Conservation (phyloP, 495 filamentous ascomycete genomes). For the Aspergillus cristatus region DNA sequence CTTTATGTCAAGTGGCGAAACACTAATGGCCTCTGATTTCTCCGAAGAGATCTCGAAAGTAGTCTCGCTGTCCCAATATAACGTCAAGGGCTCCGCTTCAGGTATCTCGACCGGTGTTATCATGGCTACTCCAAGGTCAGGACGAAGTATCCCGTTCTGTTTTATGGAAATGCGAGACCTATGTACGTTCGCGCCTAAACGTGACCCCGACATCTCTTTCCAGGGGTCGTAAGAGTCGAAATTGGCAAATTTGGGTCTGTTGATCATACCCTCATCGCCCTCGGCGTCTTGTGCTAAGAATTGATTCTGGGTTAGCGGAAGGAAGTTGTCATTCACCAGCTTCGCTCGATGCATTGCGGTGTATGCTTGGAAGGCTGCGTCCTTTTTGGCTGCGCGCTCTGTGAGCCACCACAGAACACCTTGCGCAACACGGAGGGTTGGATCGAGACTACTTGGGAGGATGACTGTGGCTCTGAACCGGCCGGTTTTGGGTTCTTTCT, state of each 20-base stretch:
- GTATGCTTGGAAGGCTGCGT: conserved; percentile 81
- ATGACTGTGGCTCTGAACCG: conserved; percentile 37
- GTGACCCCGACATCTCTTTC: conserved; percentile 47
- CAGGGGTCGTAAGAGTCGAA: conserved; percentile 57
- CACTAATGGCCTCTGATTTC: too few species aligned
- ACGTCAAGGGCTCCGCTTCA: conserved; percentile 18
- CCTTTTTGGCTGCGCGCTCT: conserved; percentile 67
- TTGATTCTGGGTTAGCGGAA: conserved; percentile 47
- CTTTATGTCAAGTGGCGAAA: too few species aligned
- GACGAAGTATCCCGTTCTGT: conserved; percentile 23
- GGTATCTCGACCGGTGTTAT: too few species aligned
- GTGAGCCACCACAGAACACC: conserved; percentile 54
- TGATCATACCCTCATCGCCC: too few species aligned
- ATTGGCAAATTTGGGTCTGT: too few species aligned
- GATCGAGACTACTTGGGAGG: conserved; percentile 62
- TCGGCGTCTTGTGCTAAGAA: too few species aligned
- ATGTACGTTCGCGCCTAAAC: conserved; percentile 31
- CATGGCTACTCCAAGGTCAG: conserved; percentile 14
- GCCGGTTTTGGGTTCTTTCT: conserved; percentile 11
- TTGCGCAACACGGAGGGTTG: conserved; percentile 45
- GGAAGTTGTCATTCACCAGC: conserved; percentile 68
- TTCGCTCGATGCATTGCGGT: conserved; percentile 56
- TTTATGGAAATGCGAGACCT: conserved; percentile 21
- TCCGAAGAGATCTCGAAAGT: conserved; percentile 31
- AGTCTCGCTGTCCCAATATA: conserved; percentile 42